Evolutionary conservation across 2,329 filamentous ascomycete genomes (phyloP).

Genomic region (Epichloe glyceriae): DNA sequence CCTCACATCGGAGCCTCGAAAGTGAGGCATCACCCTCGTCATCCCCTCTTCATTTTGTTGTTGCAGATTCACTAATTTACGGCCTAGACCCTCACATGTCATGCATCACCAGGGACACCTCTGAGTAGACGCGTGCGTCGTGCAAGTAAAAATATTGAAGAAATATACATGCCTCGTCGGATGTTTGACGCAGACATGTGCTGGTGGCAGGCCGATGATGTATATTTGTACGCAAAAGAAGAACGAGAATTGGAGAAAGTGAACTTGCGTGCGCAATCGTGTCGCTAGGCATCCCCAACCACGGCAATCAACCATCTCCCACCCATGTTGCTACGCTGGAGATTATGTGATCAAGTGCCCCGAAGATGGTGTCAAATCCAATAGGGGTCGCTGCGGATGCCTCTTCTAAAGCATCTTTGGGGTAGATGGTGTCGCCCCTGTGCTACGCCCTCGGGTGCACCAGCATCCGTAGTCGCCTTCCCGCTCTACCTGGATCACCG

Average conservation of each 20-base stretch:
- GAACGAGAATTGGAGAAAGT: not conserved
- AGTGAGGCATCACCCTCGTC: too few species aligned
- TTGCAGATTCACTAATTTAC: too few species aligned
- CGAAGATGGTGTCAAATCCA: not conserved
- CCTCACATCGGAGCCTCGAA: too few species aligned
- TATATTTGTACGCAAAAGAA: not conserved
- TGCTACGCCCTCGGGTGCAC: conserved; percentile 30
- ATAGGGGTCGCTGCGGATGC: not conserved
- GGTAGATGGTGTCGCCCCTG: conserved; percentile 17
- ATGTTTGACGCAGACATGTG: not conserved
- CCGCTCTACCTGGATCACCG: conserved; percentile 76
- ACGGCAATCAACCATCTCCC: not conserved
- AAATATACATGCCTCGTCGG: not conserved
- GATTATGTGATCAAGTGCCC: not conserved
- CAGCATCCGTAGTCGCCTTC: conserved; percentile 60
- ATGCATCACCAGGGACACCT: too few species aligned
- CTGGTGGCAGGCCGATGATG: not conserved
- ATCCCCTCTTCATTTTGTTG: too few species aligned
- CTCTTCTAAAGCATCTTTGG: conserved; percentile 21
- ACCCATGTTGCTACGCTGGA: not conserved
- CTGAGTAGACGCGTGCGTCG: not conserved
- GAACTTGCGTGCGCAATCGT: not conserved
- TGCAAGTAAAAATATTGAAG: too few species aligned
- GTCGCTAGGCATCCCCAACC: not conserved
- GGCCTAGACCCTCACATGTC: not conserved